phyloP scores from a whole-genome alignment of 1,284 basidiomycete genomes.

The Golubevia sp. region DNA sequence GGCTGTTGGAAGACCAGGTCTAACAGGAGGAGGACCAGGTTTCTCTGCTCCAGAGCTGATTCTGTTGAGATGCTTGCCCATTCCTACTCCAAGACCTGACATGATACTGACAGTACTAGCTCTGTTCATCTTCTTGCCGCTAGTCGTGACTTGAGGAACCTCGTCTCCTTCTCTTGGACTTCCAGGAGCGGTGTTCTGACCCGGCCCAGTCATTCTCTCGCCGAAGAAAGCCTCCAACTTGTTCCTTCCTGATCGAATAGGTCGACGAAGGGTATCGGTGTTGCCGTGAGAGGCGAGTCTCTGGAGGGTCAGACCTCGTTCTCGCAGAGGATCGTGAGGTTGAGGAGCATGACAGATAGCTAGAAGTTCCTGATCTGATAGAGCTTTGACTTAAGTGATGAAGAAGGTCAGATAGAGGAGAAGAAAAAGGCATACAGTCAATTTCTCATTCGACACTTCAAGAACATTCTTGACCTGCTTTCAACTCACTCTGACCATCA shows the following conservation, averaged over 20 bases:
- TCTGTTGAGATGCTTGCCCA: not conserved
- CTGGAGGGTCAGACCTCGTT: slow-evolving; percentile 77
- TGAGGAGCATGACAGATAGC: slow-evolving; percentile 82
- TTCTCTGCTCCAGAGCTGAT: too few relatives aligned
- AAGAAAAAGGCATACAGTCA: not conserved
- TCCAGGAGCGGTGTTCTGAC: slow-evolving; percentile 50
- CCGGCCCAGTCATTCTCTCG: slow-evolving; percentile 58
- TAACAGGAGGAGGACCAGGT: not conserved
- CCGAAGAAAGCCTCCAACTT: slow-evolving; percentile 70
- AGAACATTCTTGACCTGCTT: not conserved
- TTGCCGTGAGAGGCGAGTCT: slow-evolving; percentile 12
- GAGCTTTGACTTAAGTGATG: slow-evolving; percentile 24
- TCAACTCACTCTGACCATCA: slow-evolving; percentile 28
- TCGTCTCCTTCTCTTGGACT: slow-evolving; percentile 48
- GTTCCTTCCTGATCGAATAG: slow-evolving; percentile 26
- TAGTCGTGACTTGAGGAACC: slow-evolving; percentile 29
- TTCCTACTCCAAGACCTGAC: slow-evolving; percentile 70
- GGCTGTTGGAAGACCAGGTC: too few relatives aligned
- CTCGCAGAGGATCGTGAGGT: slow-evolving; percentile 75
- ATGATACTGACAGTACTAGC: slow-evolving; percentile 93
- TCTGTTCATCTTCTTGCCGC: slow-evolving; percentile 76
- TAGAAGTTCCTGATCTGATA: slow-evolving; percentile 70
- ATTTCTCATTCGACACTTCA: not conserved
- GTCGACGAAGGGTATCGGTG: slow-evolving; percentile 17
- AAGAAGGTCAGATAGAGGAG: not conserved